Percentiles rank a stretch among this genome's conserved stretches.
Evolutionary conservation across 2,329 filamentous ascomycete species (phyloP).

Genomic region (Neocatenulostroma microsporum): DNA sequence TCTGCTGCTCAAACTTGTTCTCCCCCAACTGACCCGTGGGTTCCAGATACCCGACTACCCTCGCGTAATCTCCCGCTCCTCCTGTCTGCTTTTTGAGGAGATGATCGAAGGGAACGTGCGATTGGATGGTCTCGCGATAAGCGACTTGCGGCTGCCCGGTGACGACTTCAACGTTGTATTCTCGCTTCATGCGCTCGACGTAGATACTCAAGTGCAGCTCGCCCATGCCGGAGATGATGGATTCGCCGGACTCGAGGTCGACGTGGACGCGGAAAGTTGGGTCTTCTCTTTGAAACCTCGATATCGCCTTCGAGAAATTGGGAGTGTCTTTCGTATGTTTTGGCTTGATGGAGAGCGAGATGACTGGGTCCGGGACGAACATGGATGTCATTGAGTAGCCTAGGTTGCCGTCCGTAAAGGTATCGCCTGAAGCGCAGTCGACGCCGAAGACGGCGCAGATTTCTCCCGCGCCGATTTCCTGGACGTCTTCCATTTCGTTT

Average conservation of each 20-base stretch:
- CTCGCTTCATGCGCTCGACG: constrained; percentile 88
- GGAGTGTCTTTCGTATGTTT: constrained; percentile 86
- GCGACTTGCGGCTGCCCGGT: constrained; percentile 97
- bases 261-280: constrained; percentile 94
- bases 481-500: constrained; percentile 97
- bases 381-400: constrained; percentile 97
- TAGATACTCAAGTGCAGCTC: constrained; percentile 97
- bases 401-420: constrained; percentile 87
- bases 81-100: constrained; percentile 91
- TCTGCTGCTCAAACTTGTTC: constrained; percentile 79
- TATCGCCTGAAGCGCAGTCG: constrained; percentile 95
- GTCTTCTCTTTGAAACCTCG: constrained; percentile 95
- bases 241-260: constrained; percentile 87
- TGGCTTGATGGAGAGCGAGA: constrained; percentile 96
- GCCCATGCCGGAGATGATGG: constrained; percentile 97
- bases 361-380: constrained; percentile 96
- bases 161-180: constrained; percentile 92
- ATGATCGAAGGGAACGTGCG: constrained; percentile 78
- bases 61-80: constrained; percentile 90
- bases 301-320: constrained; percentile 98
- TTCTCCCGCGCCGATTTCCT: constrained; percentile 87
- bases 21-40: constrained; percentile 64
- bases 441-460: constrained; percentile 98
- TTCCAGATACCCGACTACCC: constrained; percentile 86
- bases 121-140: constrained; percentile 87